Evolutionary conservation across 2,329 filamentous ascomycete species (phyloP), one percentile per base, ranked within the genome.

Genomic region (Colletotrichum falcatum): DNA sequence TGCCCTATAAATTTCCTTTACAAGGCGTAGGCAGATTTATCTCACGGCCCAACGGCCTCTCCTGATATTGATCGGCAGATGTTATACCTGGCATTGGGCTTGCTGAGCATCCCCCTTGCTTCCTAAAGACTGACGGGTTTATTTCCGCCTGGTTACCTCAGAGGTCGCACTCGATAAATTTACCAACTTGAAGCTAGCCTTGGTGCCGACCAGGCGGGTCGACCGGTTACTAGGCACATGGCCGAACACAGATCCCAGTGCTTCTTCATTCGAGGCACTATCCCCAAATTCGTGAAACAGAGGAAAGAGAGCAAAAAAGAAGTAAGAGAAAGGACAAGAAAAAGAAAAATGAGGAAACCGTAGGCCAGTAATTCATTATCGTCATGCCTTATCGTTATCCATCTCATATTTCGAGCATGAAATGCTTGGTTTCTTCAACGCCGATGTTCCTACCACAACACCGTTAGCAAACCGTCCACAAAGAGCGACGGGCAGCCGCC

Each of bases 371-470:
- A 4, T 4, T 12, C 33, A 14, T 35, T 9, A 39, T 11, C n/a
- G 1, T 26, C 11, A 56, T 3, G 33, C 14, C n/a, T 39, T n/a
- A 37, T 56, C 33, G 7, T 16, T 9, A 26, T 26, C 54, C 33
- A 18, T 49, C 23, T 67, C 30, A 71, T 16, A 48, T 59, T 37
- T 68, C 53, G 2, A 71, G 64, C 68, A 71, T 71, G 54, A 73
- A 74, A 61, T 70, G 69, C 53, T 72, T 71, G 72, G 69, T 70
- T 23, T 73, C 70, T 6, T 73, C 72, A 9, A 71, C 60, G 26
- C 72, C 72, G 5, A 72, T 53, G 16, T 62, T 68, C n/a, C 72
- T 73, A 11, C 9, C 39, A 7, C 28, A 42, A 18, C 42, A 35
- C 28, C 3, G 33, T 59, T 28, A 70, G 33, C n/a, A 7, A 56